Base-by-base conservation (phyloP, 768 basidiomycete genomes). In the Auriscalpium vulgare region DNA sequence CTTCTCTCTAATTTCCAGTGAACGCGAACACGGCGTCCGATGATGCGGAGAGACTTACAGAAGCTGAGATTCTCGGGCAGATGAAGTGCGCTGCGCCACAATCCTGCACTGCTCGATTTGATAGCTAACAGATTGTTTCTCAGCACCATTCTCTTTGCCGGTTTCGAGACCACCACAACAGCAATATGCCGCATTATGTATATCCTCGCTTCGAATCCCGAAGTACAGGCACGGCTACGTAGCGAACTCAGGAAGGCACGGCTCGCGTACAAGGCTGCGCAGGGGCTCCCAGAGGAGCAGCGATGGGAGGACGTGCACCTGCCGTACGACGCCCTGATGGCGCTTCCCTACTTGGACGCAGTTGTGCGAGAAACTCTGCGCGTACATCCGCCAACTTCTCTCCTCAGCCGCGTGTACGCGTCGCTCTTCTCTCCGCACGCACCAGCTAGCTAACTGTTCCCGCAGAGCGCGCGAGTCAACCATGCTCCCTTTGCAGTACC, bases 311-410 rank as follows among this genome's bases (percentile, higher is more conserved):
- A 65, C 23, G 63, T 66, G 11, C 64, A 62, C 5, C 59, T 74
- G 29, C 63, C 72, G n/a, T 74, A 75, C 53, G 74, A 79, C 59
- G 59, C 64, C 1, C 69, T 81, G 23, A 69, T 73, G 57, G 56
- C 63, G 8, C 66, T 81, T 19, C 72, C 75, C 1, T 78, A 75
- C 62, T 69, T 81, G 47, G 79, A 80, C 55, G 72, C 69, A 8
- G 62, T 78, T 43, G 63, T 75, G 38, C 69, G 71, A 14, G 77
- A 78, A 63, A 75, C 72, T 2, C 55, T 79, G 48, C 70, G 77
- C 35, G 56, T 75, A 17, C 51, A 76, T 59, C 74, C 75, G 14
- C 73, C 74, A 16, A 1, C 52, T 10, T 53, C 52, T 10, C 52
- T 53, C n/a, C 29, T 73, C 14, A 65, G 67, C 47, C 66, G 74